Percentiles rank a stretch among this genome's conserved stretches.
phyloP scores from a whole-genome alignment of 2,329 filamentous ascomycete genomes.

The Aspergillus fumigatus region DNA sequence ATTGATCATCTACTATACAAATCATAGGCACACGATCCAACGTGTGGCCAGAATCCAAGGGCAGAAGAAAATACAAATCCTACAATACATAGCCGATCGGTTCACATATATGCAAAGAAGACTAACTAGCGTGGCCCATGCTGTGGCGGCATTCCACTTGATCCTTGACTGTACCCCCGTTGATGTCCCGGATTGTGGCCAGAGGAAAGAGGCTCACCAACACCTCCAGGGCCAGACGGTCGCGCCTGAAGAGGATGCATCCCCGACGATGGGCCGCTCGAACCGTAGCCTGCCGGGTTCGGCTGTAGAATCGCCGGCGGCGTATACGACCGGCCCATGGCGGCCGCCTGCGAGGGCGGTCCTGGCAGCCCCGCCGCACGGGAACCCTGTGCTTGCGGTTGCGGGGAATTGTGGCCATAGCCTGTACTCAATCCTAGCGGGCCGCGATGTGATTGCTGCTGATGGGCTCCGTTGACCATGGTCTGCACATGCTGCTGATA shows the following conservation, averaged over 20 bases:
- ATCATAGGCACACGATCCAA: not conserved
- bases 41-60: not conserved
- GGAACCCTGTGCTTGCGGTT: conserved; percentile 25
- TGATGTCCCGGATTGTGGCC: conserved; percentile 26
- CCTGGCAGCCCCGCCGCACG: conserved; percentile 21
- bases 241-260: conserved; percentile 27
- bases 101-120: conserved; percentile 2
- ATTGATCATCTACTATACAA: conserved; percentile 15
- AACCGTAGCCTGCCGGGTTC: conserved; percentile 25
- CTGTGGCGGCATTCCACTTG: conserved; percentile 23
- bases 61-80: not conserved
- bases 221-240: conserved; percentile 19
- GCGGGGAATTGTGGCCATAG: conserved; percentile 33
- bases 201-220: conserved; percentile 18
- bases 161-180: conserved; percentile 37
- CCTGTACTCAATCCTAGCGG: conserved; percentile 26
- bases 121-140: conserved; percentile 25
- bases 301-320: conserved; percentile 34
- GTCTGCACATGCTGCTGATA: conserved; percentile 38
- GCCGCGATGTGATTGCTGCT: conserved; percentile 30
- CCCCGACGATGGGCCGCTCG: conserved; percentile 16
- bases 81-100: not conserved
- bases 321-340: conserved; percentile 35
- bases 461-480: conserved; percentile 34
- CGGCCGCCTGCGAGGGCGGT: conserved; percentile 21